These are phyloP conservation scores for Eurotiales sp. DNA, from an alignment of 2,329 filamentous ascomycete genomes.

Conservation along the genomic window DNA sequence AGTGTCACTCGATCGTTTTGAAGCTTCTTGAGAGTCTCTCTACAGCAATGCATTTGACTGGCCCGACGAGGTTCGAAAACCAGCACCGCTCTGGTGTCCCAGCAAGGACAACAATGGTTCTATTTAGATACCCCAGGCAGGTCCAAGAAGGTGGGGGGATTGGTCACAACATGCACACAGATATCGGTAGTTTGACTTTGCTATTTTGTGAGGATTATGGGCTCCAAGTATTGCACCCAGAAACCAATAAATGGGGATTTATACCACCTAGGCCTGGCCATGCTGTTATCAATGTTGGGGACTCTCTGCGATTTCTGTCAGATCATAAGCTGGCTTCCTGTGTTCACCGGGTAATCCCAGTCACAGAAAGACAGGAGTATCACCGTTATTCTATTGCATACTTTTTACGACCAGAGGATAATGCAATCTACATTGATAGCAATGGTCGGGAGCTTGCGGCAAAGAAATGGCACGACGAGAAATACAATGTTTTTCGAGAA, in stretches of 20 bases:
- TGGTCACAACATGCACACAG: slow-evolving; percentile 9
- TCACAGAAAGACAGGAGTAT: slow-evolving; percentile 11
- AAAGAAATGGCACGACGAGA: slow-evolving; percentile 2
- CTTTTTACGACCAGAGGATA: slow-evolving; percentile 20
- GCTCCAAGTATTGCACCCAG: slow-evolving; percentile 4
- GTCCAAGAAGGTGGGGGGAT: neutral
- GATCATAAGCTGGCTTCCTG: slow-evolving; percentile 17
- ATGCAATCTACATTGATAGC: slow-evolving; percentile 17
- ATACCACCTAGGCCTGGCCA: slow-evolving; percentile 26
- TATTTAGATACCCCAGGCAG: slow-evolving; percentile 2
- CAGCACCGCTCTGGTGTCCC: neutral
- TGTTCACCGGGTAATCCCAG: slow-evolving; percentile 24
- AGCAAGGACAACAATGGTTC: neutral
- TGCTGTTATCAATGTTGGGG: slow-evolving; percentile 34
- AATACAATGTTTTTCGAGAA: slow-evolving; percentile 5
- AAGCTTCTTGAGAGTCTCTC: slow-evolving; percentile 2
- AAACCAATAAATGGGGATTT: slow-evolving; percentile 20
- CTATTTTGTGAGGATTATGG: slow-evolving; percentile 5
- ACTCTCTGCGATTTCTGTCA: slow-evolving; percentile 25
- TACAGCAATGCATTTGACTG: neutral
- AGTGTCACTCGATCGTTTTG: neutral
- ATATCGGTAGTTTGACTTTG: slow-evolving; percentile 8
- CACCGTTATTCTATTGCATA: slow-evolving; percentile 23
- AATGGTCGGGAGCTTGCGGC: slow-evolving; percentile 2
- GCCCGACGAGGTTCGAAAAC: neutral